These are phyloP conservation scores for Gymnopilus junonius DNA, from an alignment of 768 basidiomycete genomes.

Conservation along the genomic window DNA sequence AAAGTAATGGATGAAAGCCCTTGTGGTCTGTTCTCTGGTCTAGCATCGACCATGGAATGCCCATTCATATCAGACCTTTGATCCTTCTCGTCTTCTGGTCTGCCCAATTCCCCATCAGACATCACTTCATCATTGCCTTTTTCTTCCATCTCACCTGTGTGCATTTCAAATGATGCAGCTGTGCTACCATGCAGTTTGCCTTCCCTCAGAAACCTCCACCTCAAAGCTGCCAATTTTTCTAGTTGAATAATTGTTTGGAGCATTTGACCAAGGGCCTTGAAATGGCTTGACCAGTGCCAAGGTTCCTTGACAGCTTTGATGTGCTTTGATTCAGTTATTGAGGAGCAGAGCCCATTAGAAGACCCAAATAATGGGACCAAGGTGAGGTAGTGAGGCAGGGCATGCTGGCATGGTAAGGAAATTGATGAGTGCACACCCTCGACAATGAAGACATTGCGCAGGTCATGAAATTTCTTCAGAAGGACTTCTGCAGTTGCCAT, in stretches of 20 bases:
- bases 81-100: not conserved
- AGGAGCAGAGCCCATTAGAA: conserved; percentile 39
- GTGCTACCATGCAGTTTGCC: conserved; percentile 22
- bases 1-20: not conserved
- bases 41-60: too few relatives aligned
- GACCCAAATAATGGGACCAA: conserved; percentile 32
- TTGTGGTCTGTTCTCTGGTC: not conserved
- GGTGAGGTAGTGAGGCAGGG: conserved; percentile 30
- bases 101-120: not conserved
- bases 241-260: conserved; percentile 30
- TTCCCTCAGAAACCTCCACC: not conserved
- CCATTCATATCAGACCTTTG: not conserved
- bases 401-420: conserved; percentile 37
- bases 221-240: conserved; percentile 6
- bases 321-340: conserved; percentile 39
- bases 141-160: not conserved
- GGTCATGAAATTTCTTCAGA: conserved; percentile 30
- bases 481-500: conserved; percentile 14
- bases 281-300: conserved; percentile 29
- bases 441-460: conserved; percentile 28
- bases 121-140: not conserved
- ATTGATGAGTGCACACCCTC: conserved; percentile 25
- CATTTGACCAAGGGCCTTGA: conserved; percentile 35
- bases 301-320: conserved; percentile 41
- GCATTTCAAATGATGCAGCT: conserved; percentile 10